Base-by-base conservation (phyloP, 345 rosid genomes). In the Eucalyptus decipiens region DNA sequence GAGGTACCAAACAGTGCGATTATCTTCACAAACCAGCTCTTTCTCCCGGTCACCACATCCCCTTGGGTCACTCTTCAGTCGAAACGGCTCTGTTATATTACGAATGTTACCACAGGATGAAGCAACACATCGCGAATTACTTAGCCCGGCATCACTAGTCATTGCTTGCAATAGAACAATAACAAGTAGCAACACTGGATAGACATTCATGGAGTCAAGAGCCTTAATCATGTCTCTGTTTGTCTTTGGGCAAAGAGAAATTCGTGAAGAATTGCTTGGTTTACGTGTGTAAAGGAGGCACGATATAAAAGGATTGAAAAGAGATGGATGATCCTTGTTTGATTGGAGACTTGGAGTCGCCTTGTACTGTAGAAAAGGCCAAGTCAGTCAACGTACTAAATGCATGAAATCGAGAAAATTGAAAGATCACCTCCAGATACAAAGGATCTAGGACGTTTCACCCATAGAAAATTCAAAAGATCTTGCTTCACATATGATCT, bases 41-140 rank as follows among this genome's bases (percentile, higher is more conserved):
- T 3, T 9, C 0, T 18, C 0, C 0, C 0, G 0, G 0, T 34
- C 2, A 34, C 26, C 43, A 6, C 81, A 34, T 18, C 45, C 81
- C 0, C 21, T 0, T 0, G 0, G 0, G 4, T 69, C 81, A 34
- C 43, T 69, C 43, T 69, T 34, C 14, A 69, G 0, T 69, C 43
- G 43, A 10, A 69, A 69, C 0, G 24, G 24, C 1, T 32, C 0
- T 2, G 1, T 9, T 34, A 69, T 69, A 3, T 18, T 9, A 11
- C 0, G 43, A 69, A 69, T 72, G 26, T 37, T 42, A 19, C 45
- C 81, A 72, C 26, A 37, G 0, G 81, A 72, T 9, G 81, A 72
- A 72, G 26, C 26, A 0, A 72, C 0, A 2, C 81, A 72, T 21
- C 2, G 8, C 0, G 2, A 12, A 34, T 72, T 0, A 10, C 45